Evolutionary conservation across 2,329 filamentous ascomycete genomes (phyloP).

Genomic region (Periconia macrospinosa): DNA sequence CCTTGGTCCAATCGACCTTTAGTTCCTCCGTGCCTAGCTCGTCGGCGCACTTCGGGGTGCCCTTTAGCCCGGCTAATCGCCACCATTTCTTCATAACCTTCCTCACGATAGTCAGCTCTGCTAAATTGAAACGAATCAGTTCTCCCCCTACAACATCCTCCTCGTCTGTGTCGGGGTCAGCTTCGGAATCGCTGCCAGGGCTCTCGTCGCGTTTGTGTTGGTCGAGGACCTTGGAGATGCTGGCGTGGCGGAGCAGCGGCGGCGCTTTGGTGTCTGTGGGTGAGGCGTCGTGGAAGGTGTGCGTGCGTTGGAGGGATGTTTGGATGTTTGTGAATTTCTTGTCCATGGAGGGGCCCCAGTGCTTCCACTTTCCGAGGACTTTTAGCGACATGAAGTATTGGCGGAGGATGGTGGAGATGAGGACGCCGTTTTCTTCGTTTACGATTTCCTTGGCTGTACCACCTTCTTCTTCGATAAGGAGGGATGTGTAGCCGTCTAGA

Average conservation of each 20-base stretch:
- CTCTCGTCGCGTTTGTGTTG: slow-evolving; percentile 6
- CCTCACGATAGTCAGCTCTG: slow-evolving; percentile 64
- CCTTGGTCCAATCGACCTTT: slow-evolving; percentile 72
- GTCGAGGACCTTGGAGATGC: slow-evolving; percentile 13
- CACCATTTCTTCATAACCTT: slow-evolving; percentile 76
- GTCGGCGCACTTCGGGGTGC: slow-evolving; percentile 52
- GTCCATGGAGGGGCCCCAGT: slow-evolving; percentile 65
- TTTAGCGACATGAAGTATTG: slow-evolving; percentile 91
- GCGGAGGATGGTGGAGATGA: slow-evolving; percentile 82
- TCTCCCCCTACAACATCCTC: slow-evolving; percentile 47
- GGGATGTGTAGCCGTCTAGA: slow-evolving; percentile 72
- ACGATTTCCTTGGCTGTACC: slow-evolving; percentile 77
- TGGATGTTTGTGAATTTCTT: slow-evolving; percentile 70
- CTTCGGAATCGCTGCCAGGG: slow-evolving; percentile 24
- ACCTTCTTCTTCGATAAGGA: slow-evolving; percentile 76
- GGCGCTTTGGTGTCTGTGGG: slow-evolving; percentile 24
- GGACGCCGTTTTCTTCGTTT: slow-evolving; percentile 81
- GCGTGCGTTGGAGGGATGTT: slow-evolving; percentile 58
- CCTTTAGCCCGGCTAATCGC: slow-evolving; percentile 64
- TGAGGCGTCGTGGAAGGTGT: slow-evolving; percentile 50
- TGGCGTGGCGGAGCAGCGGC: slow-evolving; percentile 12
- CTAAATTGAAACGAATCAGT: slow-evolving; percentile 41
- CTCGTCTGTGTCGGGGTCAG: slow-evolving; percentile 38
- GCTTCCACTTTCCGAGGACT: slow-evolving; percentile 77
- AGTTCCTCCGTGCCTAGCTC: slow-evolving; percentile 63